These are phyloP conservation scores for Puccinellia tenuiflora DNA, from an alignment of 176 grass and related monocot species.

Conservation along the genomic window DNA sequence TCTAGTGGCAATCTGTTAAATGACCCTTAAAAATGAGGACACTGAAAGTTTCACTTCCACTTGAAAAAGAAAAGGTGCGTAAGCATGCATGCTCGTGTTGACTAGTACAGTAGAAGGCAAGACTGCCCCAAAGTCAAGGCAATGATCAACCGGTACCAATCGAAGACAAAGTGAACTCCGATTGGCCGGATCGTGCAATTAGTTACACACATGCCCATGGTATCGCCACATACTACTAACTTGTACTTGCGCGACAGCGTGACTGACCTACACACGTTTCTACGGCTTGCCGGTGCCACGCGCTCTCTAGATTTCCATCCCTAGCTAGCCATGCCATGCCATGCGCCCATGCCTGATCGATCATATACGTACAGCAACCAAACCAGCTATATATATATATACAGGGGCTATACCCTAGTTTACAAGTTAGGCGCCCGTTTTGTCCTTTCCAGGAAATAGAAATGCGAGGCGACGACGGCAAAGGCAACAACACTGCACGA, in stretches of 20 bases:
- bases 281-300: too few species aligned
- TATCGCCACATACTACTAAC: too few species aligned
- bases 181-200: too few species aligned
- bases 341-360: too few species aligned
- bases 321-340: too few species aligned
- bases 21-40: too few species aligned
- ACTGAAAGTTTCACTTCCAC: neutral
- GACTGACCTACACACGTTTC: neutral
- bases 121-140: neutral
- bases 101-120: neutral
- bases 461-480: neutral
- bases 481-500: neutral
- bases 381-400: too few species aligned
- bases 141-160: neutral
- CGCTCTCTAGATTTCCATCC: too few species aligned
- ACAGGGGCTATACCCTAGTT: too few species aligned
- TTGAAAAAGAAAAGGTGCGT: neutral
- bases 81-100: neutral
- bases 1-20: too few species aligned
- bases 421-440: neutral
- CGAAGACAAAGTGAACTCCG: neutral
- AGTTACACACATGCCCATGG: neutral
- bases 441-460: slow-evolving; percentile 31
- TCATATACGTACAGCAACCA: too few species aligned
- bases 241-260: neutral